Conservation (phyloP, 2,329 filamentous ascomycete genomes). For the Xenosphaeropsis pyriputrescens region DNA sequence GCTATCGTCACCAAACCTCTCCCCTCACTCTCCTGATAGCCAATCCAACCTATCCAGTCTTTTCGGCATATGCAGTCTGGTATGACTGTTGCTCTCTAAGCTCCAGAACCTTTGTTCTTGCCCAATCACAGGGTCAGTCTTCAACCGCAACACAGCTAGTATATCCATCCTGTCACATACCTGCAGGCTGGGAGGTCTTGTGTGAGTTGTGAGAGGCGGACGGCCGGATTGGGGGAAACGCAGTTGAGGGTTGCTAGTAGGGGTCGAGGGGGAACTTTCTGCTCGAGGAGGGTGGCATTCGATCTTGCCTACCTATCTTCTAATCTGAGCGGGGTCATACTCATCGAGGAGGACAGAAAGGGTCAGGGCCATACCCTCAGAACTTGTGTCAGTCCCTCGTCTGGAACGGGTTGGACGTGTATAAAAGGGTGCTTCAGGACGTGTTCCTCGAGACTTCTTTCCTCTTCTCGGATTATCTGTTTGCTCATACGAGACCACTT, state of each 20-base stretch:
- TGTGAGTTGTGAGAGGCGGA: slow-evolving; percentile 13
- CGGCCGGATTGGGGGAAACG: slow-evolving; percentile 8
- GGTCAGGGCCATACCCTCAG: slow-evolving; percentile 18
- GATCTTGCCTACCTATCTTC: slow-evolving; percentile 14
- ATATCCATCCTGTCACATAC: slow-evolving; percentile 10
- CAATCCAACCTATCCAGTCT: slow-evolving; percentile 12
- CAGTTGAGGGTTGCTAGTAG: slow-evolving; percentile 7
- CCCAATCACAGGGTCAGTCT: slow-evolving; percentile 14
- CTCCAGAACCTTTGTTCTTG: slow-evolving; percentile 13
- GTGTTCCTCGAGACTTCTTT: slow-evolving; percentile 26
- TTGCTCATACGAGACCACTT: slow-evolving; percentile 10
- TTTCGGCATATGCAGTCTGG: slow-evolving; percentile 12
- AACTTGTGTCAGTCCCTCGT: slow-evolving; percentile 7
- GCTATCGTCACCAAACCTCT: slow-evolving; percentile 4
- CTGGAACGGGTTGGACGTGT: slow-evolving; percentile 25
- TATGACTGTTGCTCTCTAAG: slow-evolving; percentile 18
- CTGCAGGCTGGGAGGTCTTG: slow-evolving; percentile 12
- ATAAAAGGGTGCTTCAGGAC: slow-evolving; percentile 46
- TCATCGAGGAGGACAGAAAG: slow-evolving; percentile 13
- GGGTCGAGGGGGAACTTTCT: slow-evolving; percentile 10
- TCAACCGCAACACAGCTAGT: slow-evolving; percentile 13
- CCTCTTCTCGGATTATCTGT: slow-evolving; percentile 34
- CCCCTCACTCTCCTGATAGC: slow-evolving; percentile 2
- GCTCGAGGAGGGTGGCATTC: too few species aligned
- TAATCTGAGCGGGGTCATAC: slow-evolving; percentile 22